phyloP scores from a whole-genome alignment of 768 basidiomycete genomes.

The Candolleomyces efflorescens region DNA sequence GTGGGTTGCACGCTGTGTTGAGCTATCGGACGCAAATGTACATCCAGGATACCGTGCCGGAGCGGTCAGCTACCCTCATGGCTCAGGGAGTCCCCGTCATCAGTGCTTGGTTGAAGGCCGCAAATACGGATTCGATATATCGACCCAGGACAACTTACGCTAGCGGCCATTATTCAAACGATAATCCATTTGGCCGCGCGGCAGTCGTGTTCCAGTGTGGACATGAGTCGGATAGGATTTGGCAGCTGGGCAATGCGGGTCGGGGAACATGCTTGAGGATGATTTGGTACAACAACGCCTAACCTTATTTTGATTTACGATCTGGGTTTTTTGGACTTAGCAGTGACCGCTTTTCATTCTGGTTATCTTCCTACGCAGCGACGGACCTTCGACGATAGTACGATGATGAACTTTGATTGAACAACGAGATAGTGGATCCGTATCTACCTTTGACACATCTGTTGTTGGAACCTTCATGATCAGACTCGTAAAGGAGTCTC shows the following conservation, averaged over 20 bases:
- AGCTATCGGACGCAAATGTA: constrained; percentile 5
- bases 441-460: too few species aligned
- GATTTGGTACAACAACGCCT: background rate
- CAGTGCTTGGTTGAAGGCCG: constrained; percentile 7
- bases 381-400: too few species aligned
- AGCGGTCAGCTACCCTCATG: background rate
- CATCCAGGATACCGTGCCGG: background rate
- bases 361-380: too few species aligned
- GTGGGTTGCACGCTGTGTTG: constrained; percentile 8
- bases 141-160: constrained; percentile 1
- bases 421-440: too few species aligned
- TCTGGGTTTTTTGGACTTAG: too few species aligned
- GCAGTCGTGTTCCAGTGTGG: constrained; percentile 4
- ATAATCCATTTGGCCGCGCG: background rate
- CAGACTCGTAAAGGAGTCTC: too few species aligned
- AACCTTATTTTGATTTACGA: background rate
- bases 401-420: too few species aligned
- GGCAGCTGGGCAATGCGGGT: background rate
- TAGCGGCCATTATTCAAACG: background rate
- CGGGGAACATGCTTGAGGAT: background rate
- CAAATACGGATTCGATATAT: background rate
- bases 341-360: too few species aligned
- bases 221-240: background rate
- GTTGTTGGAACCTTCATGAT: too few species aligned
- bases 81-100: constrained; percentile 3